A percentile compares a stretch with the other conserved stretches of the same genome.
Evolutionary conservation across 2,329 filamentous ascomycete genomes (phyloP).

Genomic region (Monilinia laxa): DNA sequence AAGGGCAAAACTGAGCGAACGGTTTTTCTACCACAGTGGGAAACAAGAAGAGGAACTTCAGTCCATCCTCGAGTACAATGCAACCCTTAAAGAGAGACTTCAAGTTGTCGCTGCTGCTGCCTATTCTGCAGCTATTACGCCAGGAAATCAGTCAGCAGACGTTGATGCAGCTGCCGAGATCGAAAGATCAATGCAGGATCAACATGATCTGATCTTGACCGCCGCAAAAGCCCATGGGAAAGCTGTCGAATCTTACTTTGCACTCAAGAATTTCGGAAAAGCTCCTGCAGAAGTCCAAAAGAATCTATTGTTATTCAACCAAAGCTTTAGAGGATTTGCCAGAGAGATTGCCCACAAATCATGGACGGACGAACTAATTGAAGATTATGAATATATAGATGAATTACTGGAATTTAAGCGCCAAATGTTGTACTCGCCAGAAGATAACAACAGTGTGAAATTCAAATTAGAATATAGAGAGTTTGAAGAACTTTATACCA

Average conservation of each 20-base stretch:
- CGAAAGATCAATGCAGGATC: neutral
- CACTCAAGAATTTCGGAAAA: neutral
- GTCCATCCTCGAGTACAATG: neutral
- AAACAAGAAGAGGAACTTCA: neutral
- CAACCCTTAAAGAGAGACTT: neutral
- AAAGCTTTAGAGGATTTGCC: neutral
- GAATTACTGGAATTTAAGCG: slow-evolving; percentile 1
- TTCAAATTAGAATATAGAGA: neutral
- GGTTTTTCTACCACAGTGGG: neutral
- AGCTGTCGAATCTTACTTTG: neutral
- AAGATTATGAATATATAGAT: slow-evolving; percentile 6
- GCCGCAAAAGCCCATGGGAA: neutral
- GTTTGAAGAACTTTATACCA: neutral
- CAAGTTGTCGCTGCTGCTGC: neutral
- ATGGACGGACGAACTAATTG: neutral
- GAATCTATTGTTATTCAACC: slow-evolving; percentile 4
- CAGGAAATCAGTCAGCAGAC: neutral
- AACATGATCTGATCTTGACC: neutral
- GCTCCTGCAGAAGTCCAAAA: neutral
- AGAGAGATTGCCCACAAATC: neutral
- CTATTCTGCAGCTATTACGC: neutral
- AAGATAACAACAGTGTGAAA: neutral
- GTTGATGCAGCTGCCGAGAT: neutral
- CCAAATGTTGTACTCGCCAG: neutral
- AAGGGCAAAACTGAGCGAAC: neutral